These are phyloP conservation scores for Diplocarpon rosae DNA, from an alignment of 2,329 filamentous ascomycete species.

Conservation along the genomic window DNA sequence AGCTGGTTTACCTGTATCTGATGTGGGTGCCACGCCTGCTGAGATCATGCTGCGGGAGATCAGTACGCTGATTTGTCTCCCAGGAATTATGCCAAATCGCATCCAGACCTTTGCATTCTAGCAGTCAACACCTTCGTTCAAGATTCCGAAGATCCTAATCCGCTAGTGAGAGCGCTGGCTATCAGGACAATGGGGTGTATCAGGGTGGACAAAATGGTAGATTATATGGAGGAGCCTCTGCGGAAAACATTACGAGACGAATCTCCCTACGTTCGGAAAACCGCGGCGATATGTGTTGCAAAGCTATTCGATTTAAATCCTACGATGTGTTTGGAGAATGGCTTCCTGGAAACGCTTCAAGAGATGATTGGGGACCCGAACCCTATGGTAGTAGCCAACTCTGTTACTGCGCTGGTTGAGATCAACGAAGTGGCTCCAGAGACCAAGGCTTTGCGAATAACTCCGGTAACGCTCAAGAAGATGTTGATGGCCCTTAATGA, in stretches of 20 bases:
- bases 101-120: conserved; percentile 95
- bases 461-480: conserved; percentile 78
- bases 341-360: conserved; percentile 85
- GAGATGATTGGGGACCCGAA: conserved; percentile 96
- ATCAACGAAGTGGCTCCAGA: conserved; percentile 86
- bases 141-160: conserved; percentile 97
- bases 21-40: conserved; percentile 47
- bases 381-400: conserved; percentile 98
- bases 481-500: conserved; percentile 93
- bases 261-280: conserved; percentile 96
- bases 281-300: conserved; percentile 91
- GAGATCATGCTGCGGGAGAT: too few species aligned
- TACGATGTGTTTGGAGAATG: conserved; percentile 86
- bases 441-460: conserved; percentile 76
- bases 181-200: conserved; percentile 99
- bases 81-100: conserved; percentile 99
- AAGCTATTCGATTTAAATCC: conserved; percentile 96
- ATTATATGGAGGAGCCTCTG: conserved; percentile 98
- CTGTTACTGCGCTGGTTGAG: conserved; percentile 84
- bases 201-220: conserved; percentile 97
- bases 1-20: conserved; percentile 94
- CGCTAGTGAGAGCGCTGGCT: conserved; percentile 83
- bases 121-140: conserved; percentile 99
- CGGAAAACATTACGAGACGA: conserved; percentile 94
- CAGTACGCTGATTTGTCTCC: conserved; percentile 9